Evolutionary conservation across 345 rosid genomes (phyloP).

Genomic region (Dovyalis caffra): DNA sequence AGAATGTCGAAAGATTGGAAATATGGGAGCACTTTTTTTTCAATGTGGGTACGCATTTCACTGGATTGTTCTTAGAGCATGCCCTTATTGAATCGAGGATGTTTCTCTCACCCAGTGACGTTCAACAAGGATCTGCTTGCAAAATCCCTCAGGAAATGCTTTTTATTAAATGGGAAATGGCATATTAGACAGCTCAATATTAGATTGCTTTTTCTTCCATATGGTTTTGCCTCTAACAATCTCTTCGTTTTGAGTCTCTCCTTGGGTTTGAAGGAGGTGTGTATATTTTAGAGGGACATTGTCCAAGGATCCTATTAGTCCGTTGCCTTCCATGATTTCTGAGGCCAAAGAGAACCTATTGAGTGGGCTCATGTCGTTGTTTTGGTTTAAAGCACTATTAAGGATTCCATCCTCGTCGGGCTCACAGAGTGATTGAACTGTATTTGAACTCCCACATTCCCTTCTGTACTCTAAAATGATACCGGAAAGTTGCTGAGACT

Average conservation of each 20-base stretch:
- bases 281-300: slow-evolving; percentile 38
- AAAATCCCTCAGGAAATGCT: neutral
- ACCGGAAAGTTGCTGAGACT: slow-evolving; percentile 45
- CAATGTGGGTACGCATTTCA: neutral
- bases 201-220: slow-evolving; percentile 46
- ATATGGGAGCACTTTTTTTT: neutral
- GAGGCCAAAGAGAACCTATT: slow-evolving; percentile 43
- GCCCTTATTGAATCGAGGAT: neutral
- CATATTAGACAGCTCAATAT: slow-evolving; percentile 6
- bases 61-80: neutral
- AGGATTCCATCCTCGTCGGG: slow-evolving; percentile 49
- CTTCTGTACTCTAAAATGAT: slow-evolving; percentile 51
- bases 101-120: neutral
- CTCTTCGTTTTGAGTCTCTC: slow-evolving; percentile 39
- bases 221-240: slow-evolving; percentile 57
- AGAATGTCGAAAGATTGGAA: neutral
- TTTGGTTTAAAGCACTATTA: slow-evolving; percentile 15
- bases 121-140: neutral
- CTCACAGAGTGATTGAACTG: slow-evolving; percentile 55
- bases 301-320: slow-evolving; percentile 35
- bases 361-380: slow-evolving; percentile 18
- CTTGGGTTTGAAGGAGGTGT: slow-evolving; percentile 48
- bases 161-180: slow-evolving; percentile 23
- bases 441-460: slow-evolving; percentile 58
- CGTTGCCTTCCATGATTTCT: slow-evolving; percentile 43